A percentile compares a stretch with the other conserved stretches of the same genome.
Evolutionary conservation across 75 land plant species (phyloP).

Genomic region (Selaginella tamariscina): DNA sequence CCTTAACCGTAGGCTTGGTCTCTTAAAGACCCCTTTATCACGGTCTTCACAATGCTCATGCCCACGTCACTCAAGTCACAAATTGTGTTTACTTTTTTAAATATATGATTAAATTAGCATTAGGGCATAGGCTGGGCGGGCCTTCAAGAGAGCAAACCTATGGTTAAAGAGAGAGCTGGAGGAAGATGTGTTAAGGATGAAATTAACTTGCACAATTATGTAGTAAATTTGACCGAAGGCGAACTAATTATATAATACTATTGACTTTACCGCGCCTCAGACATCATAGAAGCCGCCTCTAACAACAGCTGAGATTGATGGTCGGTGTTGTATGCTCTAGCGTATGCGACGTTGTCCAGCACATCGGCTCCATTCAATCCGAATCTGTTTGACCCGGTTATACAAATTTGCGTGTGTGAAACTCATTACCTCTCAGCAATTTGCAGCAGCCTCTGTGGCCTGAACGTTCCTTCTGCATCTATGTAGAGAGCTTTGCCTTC

Average conservation of each 20-base stretch:
- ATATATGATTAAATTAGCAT: no score
- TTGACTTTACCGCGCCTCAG: constrained; percentile 51
- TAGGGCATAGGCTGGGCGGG: no score
- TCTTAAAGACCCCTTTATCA: no score
- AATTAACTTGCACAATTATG: neutral
- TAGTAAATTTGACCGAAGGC: no score
- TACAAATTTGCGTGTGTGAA: neutral
- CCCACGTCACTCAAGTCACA: no score
- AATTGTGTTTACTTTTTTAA: no score
- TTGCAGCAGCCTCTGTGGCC: constrained; percentile 73
- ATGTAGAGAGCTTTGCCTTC: constrained; percentile 93
- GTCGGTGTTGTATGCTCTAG: constrained; percentile 93
- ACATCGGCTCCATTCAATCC: constrained; percentile 89
- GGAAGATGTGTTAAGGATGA: neutral
- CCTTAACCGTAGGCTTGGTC: no score
- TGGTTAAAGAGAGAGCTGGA: no score
- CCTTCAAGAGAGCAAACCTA: no score
- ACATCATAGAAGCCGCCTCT: constrained; percentile 99
- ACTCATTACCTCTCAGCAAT: constrained; percentile 62
- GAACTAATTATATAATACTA: neutral
- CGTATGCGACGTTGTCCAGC: constrained; percentile 89
- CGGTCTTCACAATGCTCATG: no score
- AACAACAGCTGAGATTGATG: constrained; percentile 77
- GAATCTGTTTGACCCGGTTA: constrained; percentile 30
- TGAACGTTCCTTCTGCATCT: constrained; percentile 93